Conservation (phyloP, 169 alveolate genomes). For the Plasmodium sp. region DNA sequence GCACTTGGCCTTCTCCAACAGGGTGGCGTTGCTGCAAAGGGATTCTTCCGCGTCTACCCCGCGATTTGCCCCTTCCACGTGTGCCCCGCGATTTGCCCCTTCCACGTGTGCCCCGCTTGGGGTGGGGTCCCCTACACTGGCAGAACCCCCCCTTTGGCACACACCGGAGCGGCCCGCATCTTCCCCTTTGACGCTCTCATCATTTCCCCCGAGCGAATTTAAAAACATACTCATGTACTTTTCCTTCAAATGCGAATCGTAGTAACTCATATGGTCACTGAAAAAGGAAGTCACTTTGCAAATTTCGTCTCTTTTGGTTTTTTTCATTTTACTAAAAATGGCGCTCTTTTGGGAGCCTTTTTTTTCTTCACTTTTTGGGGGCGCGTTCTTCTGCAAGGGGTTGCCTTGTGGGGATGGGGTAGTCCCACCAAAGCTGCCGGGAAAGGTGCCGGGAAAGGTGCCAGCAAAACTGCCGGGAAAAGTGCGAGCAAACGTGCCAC, state of each 20-base stretch:
- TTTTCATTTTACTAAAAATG: slow-evolving; percentile 1
- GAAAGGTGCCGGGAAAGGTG: too few species aligned
- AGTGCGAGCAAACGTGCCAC: too few species aligned
- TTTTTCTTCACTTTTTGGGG: neutral
- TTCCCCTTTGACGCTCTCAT: neutral
- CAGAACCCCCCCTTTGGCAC: neutral
- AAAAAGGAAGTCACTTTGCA: slow-evolving; percentile 24
- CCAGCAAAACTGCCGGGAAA: too few species aligned
- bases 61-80: too few species aligned
- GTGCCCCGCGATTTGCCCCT: neutral
- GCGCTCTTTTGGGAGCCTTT: neutral
- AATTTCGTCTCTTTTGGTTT: slow-evolving; percentile 15
- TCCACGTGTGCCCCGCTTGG: neutral
- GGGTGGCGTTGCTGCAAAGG: neutral
- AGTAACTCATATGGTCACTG: slow-evolving; percentile 22
- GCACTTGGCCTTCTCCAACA: neutral
- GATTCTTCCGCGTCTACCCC: neutral
- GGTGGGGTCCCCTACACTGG: neutral
- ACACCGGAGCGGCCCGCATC: neutral
- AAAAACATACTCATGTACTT: slow-evolving; percentile 41
- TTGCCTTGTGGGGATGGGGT: neutral
- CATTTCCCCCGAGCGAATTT: neutral
- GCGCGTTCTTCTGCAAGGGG: neutral
- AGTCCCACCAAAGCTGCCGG: neutral
- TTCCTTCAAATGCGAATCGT: slow-evolving; percentile 62